phyloP scores from a whole-genome alignment of 345 rosid species.

The Lagerstroemia speciosa region DNA sequence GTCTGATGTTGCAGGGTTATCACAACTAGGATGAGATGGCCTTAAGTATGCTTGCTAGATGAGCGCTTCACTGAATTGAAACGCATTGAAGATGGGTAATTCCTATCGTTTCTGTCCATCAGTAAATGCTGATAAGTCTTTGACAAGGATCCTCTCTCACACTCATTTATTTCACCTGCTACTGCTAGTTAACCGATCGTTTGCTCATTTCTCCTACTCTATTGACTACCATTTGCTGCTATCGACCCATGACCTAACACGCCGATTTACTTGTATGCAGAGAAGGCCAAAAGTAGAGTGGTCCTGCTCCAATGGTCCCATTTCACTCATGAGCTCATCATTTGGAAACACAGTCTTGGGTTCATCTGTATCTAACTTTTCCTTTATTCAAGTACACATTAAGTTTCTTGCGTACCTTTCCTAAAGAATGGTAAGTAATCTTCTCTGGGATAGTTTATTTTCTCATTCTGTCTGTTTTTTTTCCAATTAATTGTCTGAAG shows the following conservation, averaged over 20 bases:
- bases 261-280: not conserved
- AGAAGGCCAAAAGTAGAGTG: conserved; percentile 1
- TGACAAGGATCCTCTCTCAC: not conserved
- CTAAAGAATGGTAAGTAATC: not conserved
- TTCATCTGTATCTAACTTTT: not conserved
- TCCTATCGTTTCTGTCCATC: not conserved
- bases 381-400: not conserved
- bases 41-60: not conserved
- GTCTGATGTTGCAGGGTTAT: not conserved
- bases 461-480: not conserved
- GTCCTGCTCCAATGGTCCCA: conserved; percentile 4
- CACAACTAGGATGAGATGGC: not conserved
- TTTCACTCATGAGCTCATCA: not conserved
- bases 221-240: not conserved
- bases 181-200: not conserved
- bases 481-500: not conserved
- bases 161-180: conserved; percentile 6
- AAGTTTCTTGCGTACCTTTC: not conserved
- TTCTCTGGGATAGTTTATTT: not conserved
- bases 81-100: not conserved
- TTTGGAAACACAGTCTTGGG: not conserved
- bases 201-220: not conserved
- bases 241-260: not conserved
- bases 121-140: conserved; percentile 5
- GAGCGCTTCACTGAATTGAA: not conserved